phyloP scores from a whole-genome alignment of 176 grass and related monocot genomes.

The Melocanna baccifera region DNA sequence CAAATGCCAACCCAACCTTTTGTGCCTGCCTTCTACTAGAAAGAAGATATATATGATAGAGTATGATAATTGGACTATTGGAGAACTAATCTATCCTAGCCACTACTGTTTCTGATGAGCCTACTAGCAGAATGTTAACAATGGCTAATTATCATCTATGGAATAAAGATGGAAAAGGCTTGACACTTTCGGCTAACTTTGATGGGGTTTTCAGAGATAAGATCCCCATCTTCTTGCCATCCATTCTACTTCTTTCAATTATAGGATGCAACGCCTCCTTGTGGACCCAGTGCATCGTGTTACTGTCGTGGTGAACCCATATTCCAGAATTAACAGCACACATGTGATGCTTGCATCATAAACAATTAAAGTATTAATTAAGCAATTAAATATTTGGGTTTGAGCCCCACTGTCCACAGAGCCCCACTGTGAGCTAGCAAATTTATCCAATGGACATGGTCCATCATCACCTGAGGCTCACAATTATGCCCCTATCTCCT shows the following conservation, averaged over 20 bases:
- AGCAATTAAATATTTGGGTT: background rate
- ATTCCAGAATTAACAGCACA: conserved; percentile 12
- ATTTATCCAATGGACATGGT: conserved; percentile 45
- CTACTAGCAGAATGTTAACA: conserved; percentile 30
- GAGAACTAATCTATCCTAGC: background rate
- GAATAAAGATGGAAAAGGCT: conserved; percentile 64
- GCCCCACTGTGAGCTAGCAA: background rate
- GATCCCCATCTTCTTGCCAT: conserved; percentile 55
- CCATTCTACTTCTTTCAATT: conserved; percentile 53
- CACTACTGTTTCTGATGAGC: conserved; percentile 30
- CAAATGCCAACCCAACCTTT: conserved; percentile 23
- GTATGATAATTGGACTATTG: background rate
- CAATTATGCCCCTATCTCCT: conserved; percentile 49
- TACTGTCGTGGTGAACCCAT: conserved; percentile 40
- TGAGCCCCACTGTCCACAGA: background rate
- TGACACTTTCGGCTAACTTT: conserved; percentile 83
- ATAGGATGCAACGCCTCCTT: conserved; percentile 18
- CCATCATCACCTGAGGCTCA: conserved; percentile 41
- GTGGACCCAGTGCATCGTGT: conserved; percentile 45
- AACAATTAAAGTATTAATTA: background rate
- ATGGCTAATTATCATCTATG: conserved; percentile 37
- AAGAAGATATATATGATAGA: background rate
- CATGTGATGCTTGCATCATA: conserved; percentile 10
- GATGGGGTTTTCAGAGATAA: conserved; percentile 80
- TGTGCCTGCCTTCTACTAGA: background rate